Base-by-base conservation (phyloP, 2,329 filamentous ascomycete species). In the Colletotrichum tropicale region DNA sequence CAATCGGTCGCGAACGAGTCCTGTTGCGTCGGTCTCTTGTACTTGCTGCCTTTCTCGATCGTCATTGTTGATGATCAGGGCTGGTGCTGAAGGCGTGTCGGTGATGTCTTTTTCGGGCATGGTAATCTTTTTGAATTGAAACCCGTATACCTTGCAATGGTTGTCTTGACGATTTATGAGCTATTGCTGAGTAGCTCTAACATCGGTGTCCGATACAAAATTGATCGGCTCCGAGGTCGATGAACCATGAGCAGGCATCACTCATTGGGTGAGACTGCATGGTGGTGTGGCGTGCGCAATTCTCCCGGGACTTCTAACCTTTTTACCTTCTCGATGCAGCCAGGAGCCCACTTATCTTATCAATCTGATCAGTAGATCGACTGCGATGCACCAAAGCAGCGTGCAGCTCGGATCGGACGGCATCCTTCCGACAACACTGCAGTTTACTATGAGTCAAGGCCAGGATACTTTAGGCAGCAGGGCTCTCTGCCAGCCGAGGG, bases 131-230 rank as follows among this genome's bases (percentile, higher is more conserved):
- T 36, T 36, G 15, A 5, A 0, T 1, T 38, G 36, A 38, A 8
- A 2, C 0, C 36, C 0, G 36, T 3, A 1, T 0, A 38, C 8
- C 36, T 16, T 0, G 15, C 15, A 16, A 1, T 1, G 7, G 8
- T 8, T 16, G 36, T 43, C 8, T 43, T 43, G 16, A 18, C 36
- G 36, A 43, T 0, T 43, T 43, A 3, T 43, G 0, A 43, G 16
- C 16, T 18, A 43, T 43, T 43, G 36, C 36, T 43, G 0, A 18
- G 0, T 1, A 18, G 36, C 16, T 18, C 36, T 43, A 0, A 18
- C 36, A 18, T 43, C 16, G 36, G 36, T 43, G 8, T 43, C 36
- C 36, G 36, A 43, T 18, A 43, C 36, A 6, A 43, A 0, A 3
- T 43, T 1, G 36, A 43, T 43, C 36, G 36, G 36, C 36, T 43